Percentiles rank a stretch among this genome's conserved stretches.
phyloP scores from a whole-genome alignment of 2,329 filamentous ascomycete species.

The Xylaria sp. region DNA sequence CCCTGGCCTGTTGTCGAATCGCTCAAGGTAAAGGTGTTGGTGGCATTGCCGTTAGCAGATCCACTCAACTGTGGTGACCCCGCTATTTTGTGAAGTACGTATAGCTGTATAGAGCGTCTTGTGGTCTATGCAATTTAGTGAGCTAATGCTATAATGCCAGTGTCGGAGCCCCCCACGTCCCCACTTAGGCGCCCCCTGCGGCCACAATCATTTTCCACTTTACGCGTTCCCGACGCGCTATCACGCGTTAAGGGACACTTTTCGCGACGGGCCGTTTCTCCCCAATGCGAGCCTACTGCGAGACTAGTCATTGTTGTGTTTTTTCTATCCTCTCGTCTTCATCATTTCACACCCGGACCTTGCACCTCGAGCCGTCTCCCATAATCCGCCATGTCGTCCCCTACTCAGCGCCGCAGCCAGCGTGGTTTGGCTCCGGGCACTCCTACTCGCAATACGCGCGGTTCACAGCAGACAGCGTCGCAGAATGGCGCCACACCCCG shows the following conservation, averaged over 20 bases:
- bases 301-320: background rate
- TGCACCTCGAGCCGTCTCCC: constrained; percentile 1
- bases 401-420: constrained; percentile 62
- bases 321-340: constrained; percentile 4
- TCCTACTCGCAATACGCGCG: constrained; percentile 63
- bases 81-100: background rate
- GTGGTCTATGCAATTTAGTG: background rate
- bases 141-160: background rate
- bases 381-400: constrained; percentile 67
- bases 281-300: constrained; percentile 14
- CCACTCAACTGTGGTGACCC: constrained; percentile 32
- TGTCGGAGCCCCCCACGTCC: background rate
- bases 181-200: background rate
- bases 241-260: constrained; percentile 41
- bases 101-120: constrained; percentile 16
- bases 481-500: constrained; percentile 56
- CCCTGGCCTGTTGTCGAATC: constrained; percentile 1
- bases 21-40: constrained; percentile 11
- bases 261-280: constrained; percentile 35
- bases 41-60: constrained; percentile 21
- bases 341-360: constrained; percentile 3
- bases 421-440: constrained; percentile 65
- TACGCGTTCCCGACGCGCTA: constrained; percentile 47
- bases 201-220: constrained; percentile 45
- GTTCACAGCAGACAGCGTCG: constrained; percentile 56